Evolutionary conservation across 2,329 filamentous ascomycete species (phyloP), one percentile per base, ranked within the genome.

Genomic region (Penicillium sp.): DNA sequence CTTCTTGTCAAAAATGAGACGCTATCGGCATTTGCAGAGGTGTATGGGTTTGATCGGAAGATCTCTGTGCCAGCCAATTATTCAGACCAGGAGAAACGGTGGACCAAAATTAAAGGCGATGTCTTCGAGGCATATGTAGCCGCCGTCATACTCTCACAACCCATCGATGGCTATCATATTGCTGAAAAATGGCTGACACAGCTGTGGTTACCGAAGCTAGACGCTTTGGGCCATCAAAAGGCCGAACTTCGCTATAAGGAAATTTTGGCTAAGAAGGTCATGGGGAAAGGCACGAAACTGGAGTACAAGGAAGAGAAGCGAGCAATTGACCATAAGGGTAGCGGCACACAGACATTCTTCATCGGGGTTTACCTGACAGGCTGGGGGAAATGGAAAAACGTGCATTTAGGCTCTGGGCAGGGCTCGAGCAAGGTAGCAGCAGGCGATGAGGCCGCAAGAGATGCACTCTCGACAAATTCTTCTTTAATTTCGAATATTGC

Each of bases 61-160:
- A 81, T 88, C 7, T 78, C 77, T 26, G 74, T 88, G 2, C 86
- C 81, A 1, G 57, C 61, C 12, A 79, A 80, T 57, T 56, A 74
- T 74, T 23, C 65, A 57, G 43, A 72, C 64, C 47, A 80, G 65
- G 51, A 71, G 65, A 66, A 85, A 81, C 67, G 81, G 80, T 79
- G 82, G 54, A 81, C 76, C 13, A 96, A 96, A 70, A 84, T 90
- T 9, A 79, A 88, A 51, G 92, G 87, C 8, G 93, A 97, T 67
- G 81, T 96, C 16, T 95, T 96, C 63, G 93, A 97, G 70, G 88
- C 93, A 0, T 96, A 95, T 62, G 83, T 95, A 15, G 92, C 88
- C 8, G 92, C 88, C 3, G 74, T 92, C 6, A 81, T 95, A 31
- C 74, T 90, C 2, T 85, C 86, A 1, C 82, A 90, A 62, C 79